A percentile compares a stretch with the other conserved stretches of the same genome.
phyloP scores from a whole-genome alignment of 2,329 filamentous ascomycete genomes.

The Paramyrothecium sp. region DNA sequence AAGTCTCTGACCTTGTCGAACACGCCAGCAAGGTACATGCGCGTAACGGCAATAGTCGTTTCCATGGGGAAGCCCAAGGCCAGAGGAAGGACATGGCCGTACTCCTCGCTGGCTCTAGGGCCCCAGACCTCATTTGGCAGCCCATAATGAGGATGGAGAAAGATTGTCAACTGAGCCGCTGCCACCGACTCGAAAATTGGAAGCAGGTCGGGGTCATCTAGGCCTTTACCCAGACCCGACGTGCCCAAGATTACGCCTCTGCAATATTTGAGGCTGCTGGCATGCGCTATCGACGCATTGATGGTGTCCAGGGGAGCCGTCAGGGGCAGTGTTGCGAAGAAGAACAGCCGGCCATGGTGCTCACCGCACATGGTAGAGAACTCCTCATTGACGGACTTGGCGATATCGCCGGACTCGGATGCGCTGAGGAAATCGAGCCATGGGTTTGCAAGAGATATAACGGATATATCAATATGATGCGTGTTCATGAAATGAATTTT shows the following conservation, averaged over 20 bases:
- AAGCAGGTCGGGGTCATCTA: conserved; percentile 75
- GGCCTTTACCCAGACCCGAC: conserved; percentile 72
- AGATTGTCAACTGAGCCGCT: conserved; percentile 64
- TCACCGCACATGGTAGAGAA: conserved; percentile 69
- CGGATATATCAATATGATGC: conserved; percentile 78
- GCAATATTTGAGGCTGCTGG: conserved; percentile 63
- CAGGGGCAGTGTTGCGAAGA: conserved; percentile 80
- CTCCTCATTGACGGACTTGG: conserved; percentile 71
- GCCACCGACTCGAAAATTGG: conserved; percentile 71
- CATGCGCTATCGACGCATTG: conserved; percentile 61
- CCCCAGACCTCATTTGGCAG: conserved; percentile 80
- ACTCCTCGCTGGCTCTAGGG: conserved; percentile 62
- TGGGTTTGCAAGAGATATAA: conserved; percentile 87
- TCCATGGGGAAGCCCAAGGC: conserved; percentile 88
- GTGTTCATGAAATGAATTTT: conserved; percentile 88
- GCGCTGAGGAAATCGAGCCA: conserved; percentile 83
- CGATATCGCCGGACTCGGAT: conserved; percentile 60
- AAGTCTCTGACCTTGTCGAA: conserved; percentile 74
- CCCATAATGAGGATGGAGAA: conserved; percentile 91
- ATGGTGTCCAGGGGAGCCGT: conserved; percentile 64
- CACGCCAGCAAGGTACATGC: conserved; percentile 84
- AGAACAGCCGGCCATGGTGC: conserved; percentile 69
- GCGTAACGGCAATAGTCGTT: conserved; percentile 83
- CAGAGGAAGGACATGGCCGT: conserved; percentile 84
- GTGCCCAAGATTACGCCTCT: conserved; percentile 89